A percentile compares a stretch with the other conserved stretches of the same genome.
Conservation (phyloP, 768 basidiomycete genomes). For the Rhodotorula taiwanensis region DNA sequence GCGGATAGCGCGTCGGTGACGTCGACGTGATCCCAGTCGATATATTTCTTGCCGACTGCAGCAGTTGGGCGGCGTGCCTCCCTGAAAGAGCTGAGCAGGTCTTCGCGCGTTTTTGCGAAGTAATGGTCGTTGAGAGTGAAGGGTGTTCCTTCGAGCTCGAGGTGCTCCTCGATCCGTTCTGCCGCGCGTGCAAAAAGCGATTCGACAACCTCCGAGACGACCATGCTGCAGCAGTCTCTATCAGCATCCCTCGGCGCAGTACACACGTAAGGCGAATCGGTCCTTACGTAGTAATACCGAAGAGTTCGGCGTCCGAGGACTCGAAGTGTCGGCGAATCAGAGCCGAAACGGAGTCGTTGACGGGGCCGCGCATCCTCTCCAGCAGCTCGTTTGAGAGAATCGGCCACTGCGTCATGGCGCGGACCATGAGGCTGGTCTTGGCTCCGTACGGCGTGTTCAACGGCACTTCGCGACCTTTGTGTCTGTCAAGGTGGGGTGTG, state of each 20-base stretch:
- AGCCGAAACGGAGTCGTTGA: slow-evolving; percentile 42
- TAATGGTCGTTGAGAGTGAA: slow-evolving; percentile 52
- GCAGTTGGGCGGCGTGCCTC: neutral
- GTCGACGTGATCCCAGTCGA: too few species aligned
- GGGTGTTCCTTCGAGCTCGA: slow-evolving; percentile 47
- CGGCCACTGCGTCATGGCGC: slow-evolving; percentile 47
- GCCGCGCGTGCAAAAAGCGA: neutral
- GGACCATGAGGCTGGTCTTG: slow-evolving; percentile 45
- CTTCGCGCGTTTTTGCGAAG: slow-evolving; percentile 43
- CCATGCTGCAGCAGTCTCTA: neutral
- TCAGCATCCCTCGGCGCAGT: neutral
- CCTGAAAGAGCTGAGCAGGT: slow-evolving; percentile 35
- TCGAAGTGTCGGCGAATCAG: slow-evolving; percentile 48
- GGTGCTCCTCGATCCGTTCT: slow-evolving; percentile 42
- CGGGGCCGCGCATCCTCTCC: slow-evolving; percentile 13
- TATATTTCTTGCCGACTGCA: neutral
- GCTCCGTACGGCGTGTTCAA: slow-evolving; percentile 47
- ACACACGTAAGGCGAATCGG: neutral
- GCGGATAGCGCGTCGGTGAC: neutral
- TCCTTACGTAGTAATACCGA: slow-evolving; percentile 42
- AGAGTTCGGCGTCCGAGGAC: too few species aligned
- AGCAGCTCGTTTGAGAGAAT: slow-evolving; percentile 46
- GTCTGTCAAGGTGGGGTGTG: slow-evolving; percentile 38
- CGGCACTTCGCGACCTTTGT: slow-evolving; percentile 48
- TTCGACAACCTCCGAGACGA: slow-evolving; percentile 32